A percentile compares a stretch with the other conserved stretches of the same genome.
Conservation (phyloP, 805 yeast species). For the Candida ficus region DNA sequence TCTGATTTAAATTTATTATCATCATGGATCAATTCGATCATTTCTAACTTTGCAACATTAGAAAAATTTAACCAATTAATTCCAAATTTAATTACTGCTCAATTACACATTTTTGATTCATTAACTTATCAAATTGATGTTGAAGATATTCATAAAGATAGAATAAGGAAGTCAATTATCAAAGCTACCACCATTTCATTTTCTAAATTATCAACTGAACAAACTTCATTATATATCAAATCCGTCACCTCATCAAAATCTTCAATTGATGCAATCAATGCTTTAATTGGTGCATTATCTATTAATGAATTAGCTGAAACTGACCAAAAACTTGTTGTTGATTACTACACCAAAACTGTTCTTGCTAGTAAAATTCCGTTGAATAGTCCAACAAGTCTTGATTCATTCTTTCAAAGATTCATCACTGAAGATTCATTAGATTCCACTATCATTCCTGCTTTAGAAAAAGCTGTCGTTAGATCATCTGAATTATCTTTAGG, state of each 20-base stretch:
- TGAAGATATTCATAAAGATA: slow-evolving; percentile 33
- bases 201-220: slow-evolving; percentile 18
- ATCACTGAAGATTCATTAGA: slow-evolving; percentile 35
- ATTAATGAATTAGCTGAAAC: slow-evolving; percentile 18
- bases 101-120: slow-evolving; percentile 25
- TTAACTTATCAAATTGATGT: slow-evolving; percentile 13
- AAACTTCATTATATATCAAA: slow-evolving; percentile 12
- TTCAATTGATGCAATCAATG: slow-evolving; percentile 30
- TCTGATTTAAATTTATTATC: slow-evolving; percentile 53
- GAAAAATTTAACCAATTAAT: slow-evolving; percentile 24
- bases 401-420: slow-evolving; percentile 40
- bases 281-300: slow-evolving; percentile 34
- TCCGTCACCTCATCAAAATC: slow-evolving; percentile 20
- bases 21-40: slow-evolving; percentile 44
- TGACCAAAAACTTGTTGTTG: slow-evolving; percentile 20
- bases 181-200: slow-evolving; percentile 26
- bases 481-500: slow-evolving; percentile 69
- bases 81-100: slow-evolving; percentile 31
- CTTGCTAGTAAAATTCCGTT: slow-evolving; percentile 43
- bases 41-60: slow-evolving; percentile 27
- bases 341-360: slow-evolving; percentile 33
- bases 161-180: slow-evolving; percentile 32
- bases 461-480: slow-evolving; percentile 73
- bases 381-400: slow-evolving; percentile 33
- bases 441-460: slow-evolving; percentile 44